Conservation (phyloP, 2,329 filamentous ascomycete species). For the Niveomyces coronatus region DNA sequence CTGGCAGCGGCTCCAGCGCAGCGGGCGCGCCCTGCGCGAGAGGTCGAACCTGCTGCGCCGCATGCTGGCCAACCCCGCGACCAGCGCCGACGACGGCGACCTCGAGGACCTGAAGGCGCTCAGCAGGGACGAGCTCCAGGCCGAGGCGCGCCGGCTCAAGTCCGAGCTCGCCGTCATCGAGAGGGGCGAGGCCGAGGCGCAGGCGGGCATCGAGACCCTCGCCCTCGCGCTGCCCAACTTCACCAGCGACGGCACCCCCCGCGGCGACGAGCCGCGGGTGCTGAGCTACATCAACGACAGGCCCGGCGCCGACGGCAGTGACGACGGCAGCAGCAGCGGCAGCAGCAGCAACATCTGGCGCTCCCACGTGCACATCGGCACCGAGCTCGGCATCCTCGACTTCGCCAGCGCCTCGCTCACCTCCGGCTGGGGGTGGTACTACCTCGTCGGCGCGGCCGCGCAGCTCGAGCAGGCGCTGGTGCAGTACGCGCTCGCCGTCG, state of each 20-base stretch:
- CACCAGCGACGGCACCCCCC: constrained; percentile 65
- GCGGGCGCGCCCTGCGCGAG: constrained; percentile 52
- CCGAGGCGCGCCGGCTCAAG: constrained; percentile 57
- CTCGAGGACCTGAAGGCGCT: constrained; percentile 24
- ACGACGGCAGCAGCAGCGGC: constrained; percentile 15
- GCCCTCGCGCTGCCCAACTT: constrained; percentile 79
- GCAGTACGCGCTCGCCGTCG: constrained; percentile 70
- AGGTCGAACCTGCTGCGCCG: constrained; percentile 53
- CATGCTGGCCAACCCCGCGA: constrained; percentile 41
- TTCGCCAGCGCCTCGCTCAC: constrained; percentile 73
- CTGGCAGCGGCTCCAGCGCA: constrained; percentile 50
- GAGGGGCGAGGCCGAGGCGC: constrained; percentile 47
- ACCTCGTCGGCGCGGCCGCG: constrained; percentile 81
- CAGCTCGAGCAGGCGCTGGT: constrained; percentile 91
- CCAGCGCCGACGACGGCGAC: constrained; percentile 33
- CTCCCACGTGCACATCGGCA: constrained; percentile 80
- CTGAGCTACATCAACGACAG: constrained; percentile 72
- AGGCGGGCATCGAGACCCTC: constrained; percentile 58
- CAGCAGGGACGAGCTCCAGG: constrained; percentile 44
- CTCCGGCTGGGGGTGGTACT: constrained; percentile 97
- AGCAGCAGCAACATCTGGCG: constrained; percentile 42
- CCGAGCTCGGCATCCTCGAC: constrained; percentile 80
- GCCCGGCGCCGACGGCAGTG: constrained; percentile 30
- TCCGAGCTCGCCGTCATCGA: constrained; percentile 49
- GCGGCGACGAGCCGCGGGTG: constrained; percentile 53